Evolutionary conservation across 345 rosid genomes (phyloP).

Genomic region (Lepidium didymum): DNA sequence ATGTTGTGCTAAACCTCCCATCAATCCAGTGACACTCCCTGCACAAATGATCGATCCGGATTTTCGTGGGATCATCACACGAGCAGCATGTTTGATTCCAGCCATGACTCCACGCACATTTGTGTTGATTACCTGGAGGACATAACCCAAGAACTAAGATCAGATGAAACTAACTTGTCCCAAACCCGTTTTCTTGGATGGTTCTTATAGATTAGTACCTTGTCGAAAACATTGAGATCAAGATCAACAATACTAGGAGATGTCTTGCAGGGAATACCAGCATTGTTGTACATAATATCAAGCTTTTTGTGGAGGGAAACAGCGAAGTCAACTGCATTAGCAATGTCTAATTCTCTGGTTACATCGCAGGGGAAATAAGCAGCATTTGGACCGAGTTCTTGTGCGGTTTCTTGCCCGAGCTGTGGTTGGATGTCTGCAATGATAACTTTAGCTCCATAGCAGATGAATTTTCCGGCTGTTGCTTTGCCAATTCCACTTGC

Average conservation of each 20-base stretch:
- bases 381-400: constrained; percentile 59
- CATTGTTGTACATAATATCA: constrained; percentile 81
- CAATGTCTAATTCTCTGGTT: constrained; percentile 60
- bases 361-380: constrained; percentile 58
- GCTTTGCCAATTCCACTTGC: constrained; percentile 87
- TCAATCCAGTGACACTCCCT: constrained; percentile 56
- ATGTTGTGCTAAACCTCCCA: constrained; percentile 71
- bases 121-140: constrained; percentile 41
- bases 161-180: neutral
- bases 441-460: constrained; percentile 73
- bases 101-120: constrained; percentile 71
- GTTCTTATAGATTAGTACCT: constrained; percentile 5
- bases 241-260: constrained; percentile 57
- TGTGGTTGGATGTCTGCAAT: constrained; percentile 63
- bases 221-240: constrained; percentile 56
- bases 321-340: constrained; percentile 58
- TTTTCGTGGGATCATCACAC: constrained; percentile 65
- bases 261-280: constrained; percentile 64
- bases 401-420: constrained; percentile 44
- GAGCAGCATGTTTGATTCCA: constrained; percentile 71
- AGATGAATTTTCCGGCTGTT: constrained; percentile 56
- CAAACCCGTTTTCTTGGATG: neutral
- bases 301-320: constrained; percentile 42
- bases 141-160: neutral
- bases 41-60: constrained; percentile 70